Conservation (phyloP, 495 filamentous ascomycete species). For the Choiromyces venosus region DNA sequence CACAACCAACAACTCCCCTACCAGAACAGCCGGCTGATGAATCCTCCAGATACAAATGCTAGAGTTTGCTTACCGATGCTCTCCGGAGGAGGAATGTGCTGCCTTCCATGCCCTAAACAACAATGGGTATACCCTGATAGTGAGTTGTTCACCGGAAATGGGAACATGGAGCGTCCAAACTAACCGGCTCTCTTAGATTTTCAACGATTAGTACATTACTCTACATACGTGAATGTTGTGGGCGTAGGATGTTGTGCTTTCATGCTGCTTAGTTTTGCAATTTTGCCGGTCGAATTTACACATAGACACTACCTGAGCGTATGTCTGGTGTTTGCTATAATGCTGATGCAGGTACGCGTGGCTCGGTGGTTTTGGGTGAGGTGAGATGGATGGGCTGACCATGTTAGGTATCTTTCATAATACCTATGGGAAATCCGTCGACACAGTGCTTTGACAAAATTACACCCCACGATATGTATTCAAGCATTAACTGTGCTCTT, state of each 20-base stretch:
- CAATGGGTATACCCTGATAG: conserved; percentile 78
- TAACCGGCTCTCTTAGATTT: conserved; percentile 48
- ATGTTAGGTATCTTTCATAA: conserved; percentile 73
- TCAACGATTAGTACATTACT: conserved; percentile 55
- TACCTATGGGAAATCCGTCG: conserved; percentile 75
- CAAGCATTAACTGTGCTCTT: conserved; percentile 72
- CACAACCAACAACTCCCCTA: background rate
- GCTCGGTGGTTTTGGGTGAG: background rate
- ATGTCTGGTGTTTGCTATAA: conserved; percentile 66
- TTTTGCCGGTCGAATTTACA: conserved; percentile 83
- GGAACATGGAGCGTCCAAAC: conserved; percentile 2
- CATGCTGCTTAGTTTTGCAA: conserved; percentile 72
- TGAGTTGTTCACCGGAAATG: conserved; percentile 43
- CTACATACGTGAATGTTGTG: conserved; percentile 74
- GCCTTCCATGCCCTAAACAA: conserved; percentile 81
- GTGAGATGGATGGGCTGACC: conserved; percentile 15
- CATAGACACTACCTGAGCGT: conserved; percentile 88
- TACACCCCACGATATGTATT: conserved; percentile 89
- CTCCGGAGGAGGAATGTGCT: conserved; percentile 54
- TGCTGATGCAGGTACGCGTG: conserved; percentile 68
- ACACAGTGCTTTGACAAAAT: conserved; percentile 78
- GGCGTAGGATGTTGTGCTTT: conserved; percentile 67
- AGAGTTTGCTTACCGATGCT: conserved; percentile 54
- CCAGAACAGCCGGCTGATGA: conserved; percentile 7
- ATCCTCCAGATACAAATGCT: conserved; percentile 28